phyloP scores from a whole-genome alignment of 169 alveolate species.

The Ichthyophthirius multifiliis region DNA sequence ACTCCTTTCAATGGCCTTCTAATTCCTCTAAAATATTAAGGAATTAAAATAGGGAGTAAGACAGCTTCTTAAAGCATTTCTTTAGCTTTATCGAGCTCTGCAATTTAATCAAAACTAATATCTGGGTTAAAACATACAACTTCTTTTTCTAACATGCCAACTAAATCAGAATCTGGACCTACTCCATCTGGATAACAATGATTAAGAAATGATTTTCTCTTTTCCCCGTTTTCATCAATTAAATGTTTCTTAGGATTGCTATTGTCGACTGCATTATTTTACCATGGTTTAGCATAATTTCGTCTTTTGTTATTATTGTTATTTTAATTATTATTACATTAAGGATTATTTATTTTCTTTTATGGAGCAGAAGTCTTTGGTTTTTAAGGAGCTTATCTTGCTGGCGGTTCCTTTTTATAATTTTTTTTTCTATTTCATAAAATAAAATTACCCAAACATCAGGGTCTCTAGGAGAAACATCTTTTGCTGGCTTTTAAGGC shows the following conservation, averaged over 20 bases:
- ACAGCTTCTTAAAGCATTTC: slow-evolving; percentile 80
- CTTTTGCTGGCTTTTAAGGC: background rate
- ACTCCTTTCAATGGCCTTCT: slow-evolving; percentile 84
- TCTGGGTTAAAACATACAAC: slow-evolving; percentile 76
- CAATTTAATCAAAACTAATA: slow-evolving; percentile 79
- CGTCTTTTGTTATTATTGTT: slow-evolving; percentile 9
- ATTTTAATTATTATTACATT: slow-evolving; percentile 9
- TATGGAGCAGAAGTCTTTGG: slow-evolving; percentile 2
- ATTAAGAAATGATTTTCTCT: slow-evolving; percentile 61
- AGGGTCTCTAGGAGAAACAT: slow-evolving; percentile 9
- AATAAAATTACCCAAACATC: slow-evolving; percentile 29
- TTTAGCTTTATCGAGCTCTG: slow-evolving; percentile 80
- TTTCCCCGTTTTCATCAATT: slow-evolving; percentile 22
- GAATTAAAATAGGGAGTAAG: slow-evolving; percentile 76
- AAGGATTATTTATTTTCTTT: background rate
- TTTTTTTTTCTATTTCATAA: background rate
- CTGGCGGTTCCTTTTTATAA: background rate
- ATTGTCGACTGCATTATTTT: slow-evolving; percentile 33
- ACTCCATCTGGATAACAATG: slow-evolving; percentile 77
- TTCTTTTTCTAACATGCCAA: slow-evolving; percentile 82
- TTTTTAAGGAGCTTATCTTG: background rate
- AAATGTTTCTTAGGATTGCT: slow-evolving; percentile 14
- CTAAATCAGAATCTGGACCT: slow-evolving; percentile 84
- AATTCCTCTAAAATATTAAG: slow-evolving; percentile 76
- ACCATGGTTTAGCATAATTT: slow-evolving; percentile 62